A percentile compares a stretch with the other conserved stretches of the same genome.
Evolutionary conservation across 139 green algal species (phyloP).

Genomic region (Closterium sp.): DNA sequence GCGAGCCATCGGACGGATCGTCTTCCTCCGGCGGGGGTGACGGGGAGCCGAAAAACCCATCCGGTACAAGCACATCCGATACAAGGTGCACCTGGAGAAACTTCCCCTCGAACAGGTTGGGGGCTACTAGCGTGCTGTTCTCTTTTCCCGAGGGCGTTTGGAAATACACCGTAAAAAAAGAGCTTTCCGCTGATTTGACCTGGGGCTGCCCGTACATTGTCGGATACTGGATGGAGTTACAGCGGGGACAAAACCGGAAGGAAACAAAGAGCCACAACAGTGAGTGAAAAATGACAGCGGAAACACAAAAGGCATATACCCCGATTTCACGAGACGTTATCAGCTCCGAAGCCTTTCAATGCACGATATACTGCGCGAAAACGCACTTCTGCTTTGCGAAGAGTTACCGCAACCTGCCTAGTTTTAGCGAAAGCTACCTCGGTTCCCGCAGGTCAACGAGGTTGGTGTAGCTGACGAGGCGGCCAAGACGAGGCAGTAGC

Average conservation of each 20-base stretch:
- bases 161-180: not conserved
- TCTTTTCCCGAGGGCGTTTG: not conserved
- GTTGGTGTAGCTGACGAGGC: too few relatives aligned
- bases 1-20: not conserved
- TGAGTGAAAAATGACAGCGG: not conserved
- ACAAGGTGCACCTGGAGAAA: not conserved
- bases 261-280: not conserved
- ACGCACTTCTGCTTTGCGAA: too few relatives aligned
- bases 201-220: not conserved
- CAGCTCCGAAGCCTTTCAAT: too few relatives aligned
- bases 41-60: not conserved
- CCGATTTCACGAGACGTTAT: not conserved
- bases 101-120: not conserved
- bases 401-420: too few relatives aligned
- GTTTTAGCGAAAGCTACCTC: too few relatives aligned
- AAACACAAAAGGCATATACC: not conserved
- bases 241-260: not conserved
- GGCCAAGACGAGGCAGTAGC: too few relatives aligned
- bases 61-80: not conserved
- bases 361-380: not conserved
- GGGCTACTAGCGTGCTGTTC: not conserved
- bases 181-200: not conserved
- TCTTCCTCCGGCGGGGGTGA: not conserved
- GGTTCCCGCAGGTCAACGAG: too few relatives aligned
- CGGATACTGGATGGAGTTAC: not conserved